Base-by-base conservation (phyloP, 2,329 filamentous ascomycete genomes). In the Botrytis tulipae region DNA sequence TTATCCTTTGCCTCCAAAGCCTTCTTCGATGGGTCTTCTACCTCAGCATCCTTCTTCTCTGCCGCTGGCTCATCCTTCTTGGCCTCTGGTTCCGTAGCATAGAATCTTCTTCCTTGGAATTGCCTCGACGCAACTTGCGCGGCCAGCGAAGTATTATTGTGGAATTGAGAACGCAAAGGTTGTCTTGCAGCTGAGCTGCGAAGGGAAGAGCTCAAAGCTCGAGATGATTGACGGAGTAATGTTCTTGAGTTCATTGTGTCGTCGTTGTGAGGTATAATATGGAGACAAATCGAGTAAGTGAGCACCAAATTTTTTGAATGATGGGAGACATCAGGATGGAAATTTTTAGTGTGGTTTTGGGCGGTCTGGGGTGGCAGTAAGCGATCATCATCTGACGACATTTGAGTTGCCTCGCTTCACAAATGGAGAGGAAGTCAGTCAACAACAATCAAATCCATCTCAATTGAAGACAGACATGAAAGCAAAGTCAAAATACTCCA, bases 1-100 rank as follows among this genome's bases (percentile, higher is more conserved):
- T 88, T 90, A 79, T 91, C 89, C 83, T 92, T 92, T 74, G 88
- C 86, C 82, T 93, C 91, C 8, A 94, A 82, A 82, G 93, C 89
- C 82, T 90, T 90, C 82, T 89, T 87, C 63, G 88, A 73, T 48
- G 85, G 83, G 68, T 87, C 84, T 70, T 85, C 83, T 79, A 85
- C 84, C 59, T 82, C 77, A 75, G 81, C 78, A 20, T 81, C 78
- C 57, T 81, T 78, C 75, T 84, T 82, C 69, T 82, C 78, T 46
- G 80, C 78, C 40, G 80, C 79, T n/a, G 80, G 78, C 75, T 84
- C 84, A 72, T 82, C 81, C 72, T 83, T 82, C 79, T 84, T 82
- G 62, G 80, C 81, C 71, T 86, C 83, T 75, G 84, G 83, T 78
- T 86, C 83, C 35, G 83, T 80, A 51, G 83, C 79, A 32, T 81